Evolutionary conservation across 2,329 filamentous ascomycete species (phyloP).

Genomic region (Diaporthe sp.): DNA sequence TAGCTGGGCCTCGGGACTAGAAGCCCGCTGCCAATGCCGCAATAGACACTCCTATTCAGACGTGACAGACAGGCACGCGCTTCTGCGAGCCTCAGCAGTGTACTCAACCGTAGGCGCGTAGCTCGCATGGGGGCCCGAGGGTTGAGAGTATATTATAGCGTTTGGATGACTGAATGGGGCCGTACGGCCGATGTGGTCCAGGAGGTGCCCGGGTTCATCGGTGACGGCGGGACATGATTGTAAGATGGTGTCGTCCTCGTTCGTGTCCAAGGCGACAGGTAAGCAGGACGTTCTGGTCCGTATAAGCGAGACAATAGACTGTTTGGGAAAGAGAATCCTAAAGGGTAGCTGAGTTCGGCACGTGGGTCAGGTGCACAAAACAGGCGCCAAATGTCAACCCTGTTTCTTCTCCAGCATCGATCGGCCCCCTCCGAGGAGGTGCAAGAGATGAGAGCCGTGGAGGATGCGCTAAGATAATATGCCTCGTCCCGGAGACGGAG

Average conservation of each 20-base stretch:
- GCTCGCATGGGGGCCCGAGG: background rate
- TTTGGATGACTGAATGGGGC: background rate
- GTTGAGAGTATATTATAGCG: too few species aligned
- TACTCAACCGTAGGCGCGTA: background rate
- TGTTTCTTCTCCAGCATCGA: conserved; percentile 7
- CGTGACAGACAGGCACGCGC: background rate
- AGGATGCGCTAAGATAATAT: conserved; percentile 24
- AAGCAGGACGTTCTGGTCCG: background rate
- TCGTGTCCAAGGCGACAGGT: background rate
- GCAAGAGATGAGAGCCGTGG: conserved; percentile 11
- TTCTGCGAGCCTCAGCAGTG: background rate
- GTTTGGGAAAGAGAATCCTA: background rate
- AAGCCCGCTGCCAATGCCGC: conserved; percentile 6
- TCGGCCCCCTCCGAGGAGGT: conserved; percentile 15
- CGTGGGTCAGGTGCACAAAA: conserved; percentile 9
- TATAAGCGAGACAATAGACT: background rate
- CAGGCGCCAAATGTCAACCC: conserved; percentile 7
- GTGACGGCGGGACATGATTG: background rate
- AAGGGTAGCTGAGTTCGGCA: background rate
- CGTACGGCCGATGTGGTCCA: background rate
- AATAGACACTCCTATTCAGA: background rate
- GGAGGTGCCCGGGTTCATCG: conserved; percentile 15
- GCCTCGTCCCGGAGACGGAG: conserved; percentile 16
- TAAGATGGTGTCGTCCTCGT: conserved; percentile 9
- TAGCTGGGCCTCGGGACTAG: background rate